Evolutionary conservation across 2,329 filamentous ascomycete species (phyloP).

Genomic region (Drechslerella dactyloides): DNA sequence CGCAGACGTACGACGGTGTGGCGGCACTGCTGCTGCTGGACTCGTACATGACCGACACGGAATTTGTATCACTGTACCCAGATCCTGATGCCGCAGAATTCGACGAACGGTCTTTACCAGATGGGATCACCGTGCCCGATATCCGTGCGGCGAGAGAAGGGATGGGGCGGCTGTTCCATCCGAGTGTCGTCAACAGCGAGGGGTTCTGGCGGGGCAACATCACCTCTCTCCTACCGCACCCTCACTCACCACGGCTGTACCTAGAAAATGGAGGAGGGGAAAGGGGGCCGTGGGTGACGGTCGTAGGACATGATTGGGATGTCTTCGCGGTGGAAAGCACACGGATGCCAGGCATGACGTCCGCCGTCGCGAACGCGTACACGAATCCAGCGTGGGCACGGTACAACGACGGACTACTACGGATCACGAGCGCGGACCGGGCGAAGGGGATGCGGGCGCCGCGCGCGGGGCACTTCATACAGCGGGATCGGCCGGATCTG

Average conservation of each 20-base stretch:
- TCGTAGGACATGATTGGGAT: conserved; percentile 65
- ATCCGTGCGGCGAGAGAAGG: conserved; percentile 57
- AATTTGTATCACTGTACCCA: conserved; percentile 65
- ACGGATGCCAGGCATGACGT: conserved; percentile 56
- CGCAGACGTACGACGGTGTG: conserved; percentile 60
- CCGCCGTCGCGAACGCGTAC: conserved; percentile 61
- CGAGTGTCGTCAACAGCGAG: conserved; percentile 62
- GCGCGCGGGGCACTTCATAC: conserved; percentile 65
- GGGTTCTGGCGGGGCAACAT: conserved; percentile 62
- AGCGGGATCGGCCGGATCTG: conserved; percentile 63
- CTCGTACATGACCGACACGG: conserved; percentile 66
- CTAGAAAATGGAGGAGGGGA: not conserved
- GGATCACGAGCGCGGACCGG: conserved; percentile 59
- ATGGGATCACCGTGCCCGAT: conserved; percentile 57
- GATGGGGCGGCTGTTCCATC: conserved; percentile 61
- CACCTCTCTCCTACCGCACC: conserved; percentile 58
- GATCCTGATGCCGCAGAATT: conserved; percentile 63
- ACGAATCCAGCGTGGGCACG: conserved; percentile 64
- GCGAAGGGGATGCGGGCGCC: conserved; percentile 62
- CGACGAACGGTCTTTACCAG: conserved; percentile 59
- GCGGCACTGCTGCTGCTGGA: conserved; percentile 64
- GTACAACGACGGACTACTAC: conserved; percentile 64
- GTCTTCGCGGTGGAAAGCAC: conserved; percentile 62
- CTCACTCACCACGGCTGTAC: conserved; percentile 59
- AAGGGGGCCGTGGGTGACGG: conserved; percentile 60